These are phyloP conservation scores for Aegle marmelos DNA, from an alignment of 345 rosid genomes.

Conservation along the genomic window DNA sequence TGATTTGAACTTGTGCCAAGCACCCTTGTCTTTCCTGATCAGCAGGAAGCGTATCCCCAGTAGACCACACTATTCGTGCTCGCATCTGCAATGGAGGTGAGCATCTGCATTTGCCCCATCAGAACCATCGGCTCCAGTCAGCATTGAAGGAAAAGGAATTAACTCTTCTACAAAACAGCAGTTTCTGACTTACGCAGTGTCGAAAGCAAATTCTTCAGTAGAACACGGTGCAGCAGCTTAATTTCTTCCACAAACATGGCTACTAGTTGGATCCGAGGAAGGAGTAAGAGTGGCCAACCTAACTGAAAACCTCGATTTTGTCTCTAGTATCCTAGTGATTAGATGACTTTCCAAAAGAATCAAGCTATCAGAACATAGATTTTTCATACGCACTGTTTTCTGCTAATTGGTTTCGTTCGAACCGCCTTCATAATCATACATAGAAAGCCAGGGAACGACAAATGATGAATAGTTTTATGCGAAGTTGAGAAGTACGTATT, in stretches of 20 bases:
- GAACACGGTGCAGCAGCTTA: neutral
- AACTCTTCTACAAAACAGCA: neutral
- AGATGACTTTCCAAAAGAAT: neutral
- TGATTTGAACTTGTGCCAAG: neutral
- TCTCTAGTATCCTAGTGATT: neutral
- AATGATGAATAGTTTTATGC: neutral
- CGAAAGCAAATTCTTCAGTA: constrained; percentile 1
- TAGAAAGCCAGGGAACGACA: neutral
- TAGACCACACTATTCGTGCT: neutral
- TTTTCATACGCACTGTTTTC: neutral
- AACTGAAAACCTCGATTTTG: neutral
- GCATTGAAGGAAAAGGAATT: neutral
- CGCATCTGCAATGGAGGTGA: constrained; percentile 13
- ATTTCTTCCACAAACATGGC: neutral
- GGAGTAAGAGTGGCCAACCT: neutral
- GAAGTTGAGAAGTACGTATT: neutral
- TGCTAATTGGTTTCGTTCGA: neutral
- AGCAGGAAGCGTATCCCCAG: neutral
- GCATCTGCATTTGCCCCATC: neutral
- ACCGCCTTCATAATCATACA: neutral
- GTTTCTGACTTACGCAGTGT: neutral
- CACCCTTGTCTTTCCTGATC: neutral
- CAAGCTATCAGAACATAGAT: neutral
- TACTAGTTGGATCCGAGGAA: neutral
- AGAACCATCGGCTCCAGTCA: neutral